Conservation (phyloP, 2,329 filamentous ascomycete species). For the Ceratocystis cubensis region DNA sequence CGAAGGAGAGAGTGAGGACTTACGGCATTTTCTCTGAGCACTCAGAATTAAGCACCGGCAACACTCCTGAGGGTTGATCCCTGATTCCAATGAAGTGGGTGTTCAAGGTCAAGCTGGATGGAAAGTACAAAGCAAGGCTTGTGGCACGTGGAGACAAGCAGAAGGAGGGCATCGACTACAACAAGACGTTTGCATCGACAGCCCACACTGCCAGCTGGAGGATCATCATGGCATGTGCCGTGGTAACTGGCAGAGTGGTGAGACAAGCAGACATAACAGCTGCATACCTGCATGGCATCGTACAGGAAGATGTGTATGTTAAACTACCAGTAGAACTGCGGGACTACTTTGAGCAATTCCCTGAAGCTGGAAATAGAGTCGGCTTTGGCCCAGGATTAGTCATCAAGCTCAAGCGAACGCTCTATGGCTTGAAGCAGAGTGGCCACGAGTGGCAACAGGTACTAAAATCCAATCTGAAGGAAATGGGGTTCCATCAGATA, state of each 20-base stretch:
- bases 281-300: background rate
- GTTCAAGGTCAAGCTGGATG: background rate
- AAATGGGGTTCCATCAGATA: background rate
- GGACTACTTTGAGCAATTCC: background rate
- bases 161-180: background rate
- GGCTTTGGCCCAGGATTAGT: background rate
- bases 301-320: background rate
- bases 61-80: background rate
- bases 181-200: background rate
- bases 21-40: too few relatives aligned
- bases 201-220: background rate
- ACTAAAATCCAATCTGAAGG: background rate
- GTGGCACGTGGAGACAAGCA: background rate
- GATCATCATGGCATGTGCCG: background rate
- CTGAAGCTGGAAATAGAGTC: background rate
- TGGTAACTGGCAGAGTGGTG: background rate
- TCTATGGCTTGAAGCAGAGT: background rate
- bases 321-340: background rate
- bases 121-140: background rate
- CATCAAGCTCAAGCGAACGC: background rate
- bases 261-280: background rate
- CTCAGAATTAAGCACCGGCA: too few relatives aligned
- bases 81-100: background rate
- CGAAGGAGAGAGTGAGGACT: background rate
- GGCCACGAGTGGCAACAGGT: background rate